Conservation (phyloP, 306 rosid species). For the Lagenaria siceraria region DNA sequence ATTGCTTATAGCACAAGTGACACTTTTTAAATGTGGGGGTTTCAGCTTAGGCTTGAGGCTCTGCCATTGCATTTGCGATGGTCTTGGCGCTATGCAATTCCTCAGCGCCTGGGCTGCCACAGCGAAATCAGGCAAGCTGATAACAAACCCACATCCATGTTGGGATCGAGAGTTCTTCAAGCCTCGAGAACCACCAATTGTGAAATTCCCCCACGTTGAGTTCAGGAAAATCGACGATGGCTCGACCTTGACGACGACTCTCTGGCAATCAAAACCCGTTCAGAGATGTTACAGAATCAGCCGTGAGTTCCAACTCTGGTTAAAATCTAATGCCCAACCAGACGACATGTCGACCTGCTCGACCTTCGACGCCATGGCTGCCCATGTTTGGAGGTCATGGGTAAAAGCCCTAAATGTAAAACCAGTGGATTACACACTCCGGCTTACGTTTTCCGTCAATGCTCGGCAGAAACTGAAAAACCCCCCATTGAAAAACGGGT, state of each 20-base stretch:
- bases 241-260: conserved; percentile 41
- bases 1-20: conserved; percentile 71
- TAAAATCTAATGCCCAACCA: conserved; percentile 40
- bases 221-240: conserved; percentile 76
- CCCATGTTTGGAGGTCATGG: conserved; percentile 90
- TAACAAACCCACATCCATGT: conserved; percentile 44
- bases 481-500: conserved; percentile 56
- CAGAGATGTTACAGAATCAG: conserved; percentile 67
- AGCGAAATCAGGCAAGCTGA: conserved; percentile 34
- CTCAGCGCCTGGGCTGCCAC: conserved; percentile 75
- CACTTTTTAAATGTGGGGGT: conserved; percentile 64
- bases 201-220: conserved; percentile 59
- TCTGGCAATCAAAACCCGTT: conserved; percentile 54
- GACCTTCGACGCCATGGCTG: conserved; percentile 78
- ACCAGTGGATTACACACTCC: conserved; percentile 46
- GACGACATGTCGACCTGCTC: conserved; percentile 33
- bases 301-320: conserved; percentile 43
- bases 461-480: conserved; percentile 45
- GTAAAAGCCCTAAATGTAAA: conserved; percentile 72
- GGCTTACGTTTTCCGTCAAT: conserved; percentile 74
- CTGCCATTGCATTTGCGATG: conserved; percentile 87
- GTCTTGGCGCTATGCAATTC: conserved; percentile 93
- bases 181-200: conserved; percentile 52
- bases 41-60: conserved; percentile 89
- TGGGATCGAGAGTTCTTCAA: conserved; percentile 63